phyloP scores from a whole-genome alignment of 2,329 filamentous ascomycete genomes.

The Venturia asperata region DNA sequence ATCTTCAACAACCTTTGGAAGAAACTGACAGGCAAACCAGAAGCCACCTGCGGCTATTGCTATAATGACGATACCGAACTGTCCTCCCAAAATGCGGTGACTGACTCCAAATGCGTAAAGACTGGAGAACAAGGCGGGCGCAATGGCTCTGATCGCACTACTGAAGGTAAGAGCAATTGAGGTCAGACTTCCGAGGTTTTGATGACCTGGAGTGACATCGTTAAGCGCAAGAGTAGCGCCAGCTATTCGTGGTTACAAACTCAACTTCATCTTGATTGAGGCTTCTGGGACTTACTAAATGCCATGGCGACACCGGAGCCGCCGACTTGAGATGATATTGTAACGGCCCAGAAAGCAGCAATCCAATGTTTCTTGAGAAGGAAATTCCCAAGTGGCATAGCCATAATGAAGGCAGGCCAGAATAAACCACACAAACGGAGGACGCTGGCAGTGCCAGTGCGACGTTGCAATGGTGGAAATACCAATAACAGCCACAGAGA shows the following conservation, averaged over 20 bases:
- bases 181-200: conserved; percentile 64
- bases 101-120: conserved; percentile 62
- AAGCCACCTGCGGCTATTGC: conserved; percentile 2
- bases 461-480: conserved; percentile 61
- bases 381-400: conserved; percentile 48
- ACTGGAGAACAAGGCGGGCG: conserved; percentile 58
- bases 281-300: conserved; percentile 43
- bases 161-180: conserved; percentile 56
- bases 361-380: conserved; percentile 45
- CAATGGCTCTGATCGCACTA: conserved; percentile 57
- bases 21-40: neutral
- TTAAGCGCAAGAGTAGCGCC: conserved; percentile 67
- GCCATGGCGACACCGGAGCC: conserved; percentile 60
- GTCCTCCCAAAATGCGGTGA: conserved; percentile 61
- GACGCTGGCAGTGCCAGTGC: conserved; percentile 59
- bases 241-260: conserved; percentile 31
- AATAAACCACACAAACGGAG: conserved; percentile 49
- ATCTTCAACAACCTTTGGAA: conserved; percentile 7
- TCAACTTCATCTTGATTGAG: neutral
- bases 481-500: conserved; percentile 62
- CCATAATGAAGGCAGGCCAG: conserved; percentile 59
- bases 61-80: conserved; percentile 27
- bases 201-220: conserved; percentile 59
- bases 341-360: conserved; percentile 52
- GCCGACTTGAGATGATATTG: conserved; percentile 41